These are phyloP conservation scores for Rhododendron griersonianum DNA, from an alignment of 148 eudicot genomes.

Conservation along the genomic window DNA sequence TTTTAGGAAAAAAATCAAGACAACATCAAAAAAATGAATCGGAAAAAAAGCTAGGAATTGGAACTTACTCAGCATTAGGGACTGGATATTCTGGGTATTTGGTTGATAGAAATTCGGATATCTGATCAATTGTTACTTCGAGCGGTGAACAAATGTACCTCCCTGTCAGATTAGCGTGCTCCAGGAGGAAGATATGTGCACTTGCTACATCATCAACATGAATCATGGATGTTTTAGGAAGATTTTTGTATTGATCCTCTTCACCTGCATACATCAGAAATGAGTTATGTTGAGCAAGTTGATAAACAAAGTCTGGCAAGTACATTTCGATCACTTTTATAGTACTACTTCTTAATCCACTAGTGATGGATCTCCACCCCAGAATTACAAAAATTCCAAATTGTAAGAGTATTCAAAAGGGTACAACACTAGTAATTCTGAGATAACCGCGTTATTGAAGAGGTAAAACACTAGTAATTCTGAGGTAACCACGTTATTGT, in stretches of 20 bases:
- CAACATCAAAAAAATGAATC: background rate
- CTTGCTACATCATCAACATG: constrained; percentile 45
- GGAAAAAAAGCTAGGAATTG: background rate
- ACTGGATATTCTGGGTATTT: constrained; percentile 34
- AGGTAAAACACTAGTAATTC: background rate
- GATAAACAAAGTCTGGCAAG: background rate
- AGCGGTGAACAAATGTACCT: constrained; percentile 36
- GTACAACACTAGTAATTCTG: background rate
- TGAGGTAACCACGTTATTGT: background rate
- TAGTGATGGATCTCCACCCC: background rate
- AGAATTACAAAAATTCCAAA: background rate
- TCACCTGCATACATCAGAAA: constrained; percentile 3
- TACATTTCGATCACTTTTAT: background rate
- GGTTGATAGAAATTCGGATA: constrained; percentile 22
- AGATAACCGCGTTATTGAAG: background rate
- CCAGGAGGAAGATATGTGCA: constrained; percentile 42
- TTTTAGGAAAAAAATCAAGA: background rate
- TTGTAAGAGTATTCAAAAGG: background rate
- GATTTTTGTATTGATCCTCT: constrained; percentile 4
- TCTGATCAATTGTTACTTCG: constrained; percentile 16
- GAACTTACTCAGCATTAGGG: constrained; percentile 24
- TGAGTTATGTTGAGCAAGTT: background rate
- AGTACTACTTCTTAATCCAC: background rate
- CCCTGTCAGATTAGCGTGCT: constrained; percentile 32
- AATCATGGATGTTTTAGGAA: constrained; percentile 18